Conservation (phyloP, 2,329 filamentous ascomycete species). For the Cladophialophora yegresii region DNA sequence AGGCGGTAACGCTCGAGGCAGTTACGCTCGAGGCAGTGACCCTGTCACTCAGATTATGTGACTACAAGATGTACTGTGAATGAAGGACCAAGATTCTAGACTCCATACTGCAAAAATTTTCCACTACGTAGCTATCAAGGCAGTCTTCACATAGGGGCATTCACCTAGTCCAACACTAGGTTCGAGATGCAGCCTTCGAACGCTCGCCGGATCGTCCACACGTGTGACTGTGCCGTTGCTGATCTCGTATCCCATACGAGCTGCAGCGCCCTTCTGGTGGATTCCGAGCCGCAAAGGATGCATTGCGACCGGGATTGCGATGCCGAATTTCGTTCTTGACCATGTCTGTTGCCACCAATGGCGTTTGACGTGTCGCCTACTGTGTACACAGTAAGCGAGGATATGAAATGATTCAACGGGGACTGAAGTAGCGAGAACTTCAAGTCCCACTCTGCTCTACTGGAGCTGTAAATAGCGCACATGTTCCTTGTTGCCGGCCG, state of each 20-base stretch:
- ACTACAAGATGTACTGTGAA: too few relatives aligned
- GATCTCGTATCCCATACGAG: slow-evolving; percentile 4
- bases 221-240: slow-evolving; percentile 15
- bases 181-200: neutral
- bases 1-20: too few relatives aligned
- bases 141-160: neutral
- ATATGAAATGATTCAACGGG: neutral
- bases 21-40: too few relatives aligned
- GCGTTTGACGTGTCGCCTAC: neutral
- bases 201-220: slow-evolving; percentile 18
- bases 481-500: neutral
- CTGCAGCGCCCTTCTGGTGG: neutral
- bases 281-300: neutral
- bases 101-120: neutral
- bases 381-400: too few relatives aligned
- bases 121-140: neutral
- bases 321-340: neutral
- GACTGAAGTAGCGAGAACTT: neutral
- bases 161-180: neutral
- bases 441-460: neutral
- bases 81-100: too few relatives aligned
- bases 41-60: too few relatives aligned
- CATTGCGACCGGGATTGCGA: neutral
- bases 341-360: neutral
- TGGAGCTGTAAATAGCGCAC: neutral